Percentiles rank a stretch among this genome's conserved stretches.
These are phyloP conservation scores for Hericium alpestre DNA, from an alignment of 768 basidiomycete genomes.

Conservation along the genomic window DNA sequence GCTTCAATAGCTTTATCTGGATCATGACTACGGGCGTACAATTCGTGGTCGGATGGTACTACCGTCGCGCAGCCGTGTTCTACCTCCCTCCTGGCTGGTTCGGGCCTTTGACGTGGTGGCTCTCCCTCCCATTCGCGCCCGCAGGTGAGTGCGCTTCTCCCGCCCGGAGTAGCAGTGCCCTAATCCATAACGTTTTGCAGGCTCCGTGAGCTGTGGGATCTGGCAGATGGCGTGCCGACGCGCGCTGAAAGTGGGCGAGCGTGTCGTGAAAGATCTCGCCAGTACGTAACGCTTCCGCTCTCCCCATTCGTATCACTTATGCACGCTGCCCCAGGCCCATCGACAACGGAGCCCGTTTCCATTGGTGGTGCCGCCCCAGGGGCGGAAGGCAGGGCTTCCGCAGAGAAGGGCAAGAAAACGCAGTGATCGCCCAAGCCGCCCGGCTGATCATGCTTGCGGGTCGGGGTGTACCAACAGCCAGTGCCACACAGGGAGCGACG, in stretches of 20 bases:
- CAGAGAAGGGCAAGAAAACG: not conserved
- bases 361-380: not conserved
- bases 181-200: conserved; percentile 28
- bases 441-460: too few relatives aligned
- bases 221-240: conserved; percentile 94
- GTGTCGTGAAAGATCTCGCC: conserved; percentile 15
- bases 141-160: conserved; percentile 39
- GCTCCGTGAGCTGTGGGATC: conserved; percentile 83
- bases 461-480: too few relatives aligned
- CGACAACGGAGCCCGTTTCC: not conserved
- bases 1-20: conserved; percentile 72
- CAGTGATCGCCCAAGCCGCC: too few relatives aligned
- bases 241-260: conserved; percentile 70
- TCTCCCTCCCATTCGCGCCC: conserved; percentile 87
- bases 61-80: conserved; percentile 83
- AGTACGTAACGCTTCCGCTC: conserved; percentile 1
- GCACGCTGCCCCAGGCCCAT: not conserved
- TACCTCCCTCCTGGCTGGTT: conserved; percentile 89
- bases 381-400: not conserved
- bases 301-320: not conserved
- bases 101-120: conserved; percentile 78
- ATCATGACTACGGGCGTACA: conserved; percentile 79
- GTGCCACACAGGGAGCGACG: too few relatives aligned
- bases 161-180: not conserved
- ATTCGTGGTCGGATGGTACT: conserved; percentile 83